A percentile compares a stretch with the other conserved stretches of the same genome.
These are phyloP conservation scores for Ustulina deusta DNA, from an alignment of 2,329 filamentous ascomycete species.

Conservation along the genomic window DNA sequence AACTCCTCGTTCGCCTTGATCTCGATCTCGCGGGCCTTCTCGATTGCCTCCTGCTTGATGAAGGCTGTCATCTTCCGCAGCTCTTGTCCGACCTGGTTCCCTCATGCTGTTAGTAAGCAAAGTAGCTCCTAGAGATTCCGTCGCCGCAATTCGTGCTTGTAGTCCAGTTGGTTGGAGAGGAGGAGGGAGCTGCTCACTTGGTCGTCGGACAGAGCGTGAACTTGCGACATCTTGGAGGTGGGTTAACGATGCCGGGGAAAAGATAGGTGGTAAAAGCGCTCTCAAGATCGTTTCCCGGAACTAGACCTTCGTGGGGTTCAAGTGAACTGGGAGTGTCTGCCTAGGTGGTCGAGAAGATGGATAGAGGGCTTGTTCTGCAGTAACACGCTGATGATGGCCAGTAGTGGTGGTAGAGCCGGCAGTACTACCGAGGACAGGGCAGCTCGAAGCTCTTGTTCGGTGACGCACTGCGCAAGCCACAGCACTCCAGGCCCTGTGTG, in stretches of 20 bases:
- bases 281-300: constrained; percentile 5
- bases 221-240: constrained; percentile 82
- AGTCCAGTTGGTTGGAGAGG: constrained; percentile 39
- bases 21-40: constrained; percentile 97
- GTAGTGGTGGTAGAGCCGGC: constrained; percentile 26
- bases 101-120: constrained; percentile 16
- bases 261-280: constrained; percentile 6
- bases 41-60: constrained; percentile 97
- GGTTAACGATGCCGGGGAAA: constrained; percentile 35
- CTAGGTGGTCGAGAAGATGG: constrained; percentile 5
- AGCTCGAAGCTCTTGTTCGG: constrained; percentile 33
- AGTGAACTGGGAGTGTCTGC: constrained; percentile 5
- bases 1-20: constrained; percentile 99
- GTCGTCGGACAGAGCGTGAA: constrained; percentile 96
- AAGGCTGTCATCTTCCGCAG: constrained; percentile 99
- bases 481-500: neutral
- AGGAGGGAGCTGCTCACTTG: constrained; percentile 71
- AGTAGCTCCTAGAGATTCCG: constrained; percentile 5
- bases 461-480: constrained; percentile 41
- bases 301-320: neutral
- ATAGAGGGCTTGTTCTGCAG: constrained; percentile 18
- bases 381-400: constrained; percentile 18
- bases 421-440: constrained; percentile 7
- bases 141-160: constrained; percentile 12
- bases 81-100: constrained; percentile 89